Evolutionary conservation across 1,284 basidiomycete genomes (phyloP).

Genomic region (Ustilago cynodontis): DNA sequence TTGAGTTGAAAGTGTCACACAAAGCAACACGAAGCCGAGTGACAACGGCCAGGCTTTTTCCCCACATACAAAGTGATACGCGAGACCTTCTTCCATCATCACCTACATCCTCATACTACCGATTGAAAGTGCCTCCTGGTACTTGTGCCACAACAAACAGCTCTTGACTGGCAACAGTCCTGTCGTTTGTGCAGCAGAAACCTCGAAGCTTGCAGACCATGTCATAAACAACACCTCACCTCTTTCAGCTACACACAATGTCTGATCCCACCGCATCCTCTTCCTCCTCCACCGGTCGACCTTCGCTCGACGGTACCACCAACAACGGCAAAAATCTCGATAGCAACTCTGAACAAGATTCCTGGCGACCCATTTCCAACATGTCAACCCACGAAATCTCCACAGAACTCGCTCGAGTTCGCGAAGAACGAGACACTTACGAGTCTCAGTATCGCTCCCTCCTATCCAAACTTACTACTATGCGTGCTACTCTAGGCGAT

Average conservation of each 20-base stretch:
- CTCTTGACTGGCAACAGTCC: no score
- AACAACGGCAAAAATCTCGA: not conserved
- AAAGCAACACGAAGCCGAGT: not conserved
- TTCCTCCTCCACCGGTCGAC: not conserved
- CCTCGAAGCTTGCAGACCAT: no score
- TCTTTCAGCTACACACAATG: not conserved
- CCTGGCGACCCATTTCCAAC: constrained; percentile 12
- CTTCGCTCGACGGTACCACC: constrained; percentile 14
- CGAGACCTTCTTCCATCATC: no score
- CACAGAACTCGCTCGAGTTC: constrained; percentile 44
- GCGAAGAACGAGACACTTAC: constrained; percentile 85
- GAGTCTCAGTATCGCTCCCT: constrained; percentile 87
- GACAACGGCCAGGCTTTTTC: not conserved
- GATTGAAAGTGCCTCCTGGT: no score
- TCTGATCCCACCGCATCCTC: not conserved
- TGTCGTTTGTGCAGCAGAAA: no score
- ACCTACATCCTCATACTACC: no score
- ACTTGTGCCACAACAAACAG: no score
- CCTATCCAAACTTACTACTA: constrained; percentile 87
- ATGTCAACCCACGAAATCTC: constrained; percentile 20
- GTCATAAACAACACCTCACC: no score
- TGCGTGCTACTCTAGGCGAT: constrained; percentile 92
- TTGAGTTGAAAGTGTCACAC: not conserved
- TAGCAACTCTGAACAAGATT: not conserved
- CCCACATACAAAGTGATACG: not conserved